Evolutionary conservation across 2,329 filamentous ascomycete species (phyloP).

Genomic region (Fusarium pininemorale): DNA sequence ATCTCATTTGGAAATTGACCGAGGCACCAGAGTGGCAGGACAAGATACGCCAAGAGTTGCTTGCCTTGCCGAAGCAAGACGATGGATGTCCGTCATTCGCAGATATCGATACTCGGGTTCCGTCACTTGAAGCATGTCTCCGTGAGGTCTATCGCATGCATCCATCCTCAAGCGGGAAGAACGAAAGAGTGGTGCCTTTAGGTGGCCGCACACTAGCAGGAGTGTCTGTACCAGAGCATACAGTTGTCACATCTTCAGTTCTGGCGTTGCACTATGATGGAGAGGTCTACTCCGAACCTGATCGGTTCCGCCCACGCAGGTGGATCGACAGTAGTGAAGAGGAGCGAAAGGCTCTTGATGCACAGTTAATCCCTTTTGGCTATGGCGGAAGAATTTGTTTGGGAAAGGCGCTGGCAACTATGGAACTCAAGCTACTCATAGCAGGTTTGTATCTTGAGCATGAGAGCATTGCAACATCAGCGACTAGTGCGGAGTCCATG

Average conservation of each 20-base stretch:
- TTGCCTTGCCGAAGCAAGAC: background rate
- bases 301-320: background rate
- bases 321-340: background rate
- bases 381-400: background rate
- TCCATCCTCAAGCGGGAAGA: background rate
- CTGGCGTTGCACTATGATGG: background rate
- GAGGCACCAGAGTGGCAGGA: background rate
- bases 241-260: background rate
- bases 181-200: background rate
- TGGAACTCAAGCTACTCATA: background rate
- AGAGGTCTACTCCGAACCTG: background rate
- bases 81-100: background rate
- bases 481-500: background rate
- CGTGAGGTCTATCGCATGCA: background rate
- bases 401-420: background rate
- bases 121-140: background rate
- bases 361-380: background rate
- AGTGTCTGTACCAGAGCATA: background rate
- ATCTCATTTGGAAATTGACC: background rate
- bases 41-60: background rate
- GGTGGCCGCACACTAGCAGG: background rate
- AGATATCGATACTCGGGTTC: background rate
- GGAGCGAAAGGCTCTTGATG: background rate
- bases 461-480: background rate
- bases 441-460: background rate